Evolutionary conservation across 2,329 filamentous ascomycete genomes (phyloP), one percentile per base, ranked within the genome.

Genomic region (Nemania sp.): DNA sequence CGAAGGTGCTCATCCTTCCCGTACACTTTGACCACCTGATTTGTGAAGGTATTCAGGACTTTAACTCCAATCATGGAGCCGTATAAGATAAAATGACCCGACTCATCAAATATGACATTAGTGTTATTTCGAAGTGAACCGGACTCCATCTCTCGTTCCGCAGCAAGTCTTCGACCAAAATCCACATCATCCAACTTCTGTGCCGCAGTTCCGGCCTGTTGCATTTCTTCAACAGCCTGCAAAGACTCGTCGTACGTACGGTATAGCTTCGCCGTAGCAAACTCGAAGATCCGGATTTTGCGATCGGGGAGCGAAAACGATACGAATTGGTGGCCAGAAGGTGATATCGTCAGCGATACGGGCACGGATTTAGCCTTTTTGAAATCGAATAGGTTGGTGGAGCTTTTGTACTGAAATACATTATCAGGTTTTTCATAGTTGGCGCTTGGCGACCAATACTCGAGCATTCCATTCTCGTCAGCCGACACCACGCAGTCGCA

Each of bases 211-310:
- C 94, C 94, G n/a, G 93, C 92, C 81, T 97, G 93, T 75, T 99
- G 95, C 93, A 98, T 97, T 70, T 97, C 93, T 61, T 93, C 94
- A 52, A 97, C 90, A 1, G 93, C 96, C 64, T 91, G 86, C 11
- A 99, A 85, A 3, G 95, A 98, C 79, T 99, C 96, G 75, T 99
- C 97, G 76, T 99, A 99, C 1, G 93, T 96, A 43, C 95, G 90
- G 75, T 95, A 90, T 4, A 99, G 86, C 80, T 97, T 98, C 11
- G 89, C 96, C 0, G 93, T 90, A 1, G 90, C 87, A 76, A 99
- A 99, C 75, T 99, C 94, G 77, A 99, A 99, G 20, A 99, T 83
- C 27, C 96, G 91, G 55, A 99, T 89, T 79, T 97, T 97, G 64
- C 96, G 90, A 79, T 99, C 96, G 0, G 96, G 97, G 73, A 98